A percentile compares a stretch with the other conserved stretches of the same genome.
Conservation (phyloP, 2,329 filamentous ascomycete genomes). For the Cladophialophora immunda region DNA sequence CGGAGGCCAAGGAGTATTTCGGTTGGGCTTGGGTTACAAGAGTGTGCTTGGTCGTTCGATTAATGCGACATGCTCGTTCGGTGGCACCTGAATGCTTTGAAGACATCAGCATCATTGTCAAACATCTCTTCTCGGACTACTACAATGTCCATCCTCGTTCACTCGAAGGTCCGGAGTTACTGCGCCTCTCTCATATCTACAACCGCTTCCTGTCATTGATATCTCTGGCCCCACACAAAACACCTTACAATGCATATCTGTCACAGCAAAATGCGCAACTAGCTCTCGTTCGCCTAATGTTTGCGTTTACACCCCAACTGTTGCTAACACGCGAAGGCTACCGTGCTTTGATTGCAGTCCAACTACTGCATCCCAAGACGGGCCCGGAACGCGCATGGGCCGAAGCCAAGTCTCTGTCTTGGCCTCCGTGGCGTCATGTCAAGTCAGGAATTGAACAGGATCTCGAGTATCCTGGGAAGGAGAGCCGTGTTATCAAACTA, state of each 20-base stretch:
- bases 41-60: conserved; percentile 52
- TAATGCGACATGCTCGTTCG: conserved; percentile 60
- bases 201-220: conserved; percentile 61
- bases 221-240: conserved; percentile 55
- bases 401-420: conserved; percentile 65
- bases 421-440: conserved; percentile 73
- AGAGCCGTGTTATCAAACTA: conserved; percentile 64
- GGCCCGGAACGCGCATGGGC: conserved; percentile 65
- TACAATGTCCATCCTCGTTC: conserved; percentile 14
- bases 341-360: conserved; percentile 63
- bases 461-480: conserved; percentile 64
- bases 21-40: conserved; percentile 29
- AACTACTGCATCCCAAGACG: conserved; percentile 67
- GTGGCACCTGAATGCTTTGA: conserved; percentile 58
- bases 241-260: conserved; percentile 59
- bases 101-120: conserved; percentile 49
- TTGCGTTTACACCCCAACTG: conserved; percentile 61
- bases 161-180: conserved; percentile 18
- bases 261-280: conserved; percentile 67
- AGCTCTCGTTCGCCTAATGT: conserved; percentile 65
- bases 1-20: conserved; percentile 20
- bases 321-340: conserved; percentile 67
- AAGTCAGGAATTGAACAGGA: conserved; percentile 68
- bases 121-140: conserved; percentile 27
- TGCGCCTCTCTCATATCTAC: conserved; percentile 44